phyloP scores from a whole-genome alignment of 2,329 filamentous ascomycete genomes.

The Dactylellina sp. region DNA sequence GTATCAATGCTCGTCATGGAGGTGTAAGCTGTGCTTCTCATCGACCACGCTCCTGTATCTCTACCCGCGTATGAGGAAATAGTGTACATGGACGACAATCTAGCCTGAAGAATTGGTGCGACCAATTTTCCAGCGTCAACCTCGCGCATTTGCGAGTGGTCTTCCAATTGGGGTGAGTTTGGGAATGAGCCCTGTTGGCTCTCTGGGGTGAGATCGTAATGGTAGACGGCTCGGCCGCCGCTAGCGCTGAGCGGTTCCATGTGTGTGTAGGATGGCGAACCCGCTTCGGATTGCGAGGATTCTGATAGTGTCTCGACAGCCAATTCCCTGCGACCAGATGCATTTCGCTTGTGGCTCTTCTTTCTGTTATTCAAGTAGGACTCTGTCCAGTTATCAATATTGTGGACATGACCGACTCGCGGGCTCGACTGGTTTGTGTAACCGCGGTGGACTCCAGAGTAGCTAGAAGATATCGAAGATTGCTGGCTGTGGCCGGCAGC shows the following conservation, averaged over 20 bases:
- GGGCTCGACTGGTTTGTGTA: conserved; percentile 42
- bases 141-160: conserved; percentile 50
- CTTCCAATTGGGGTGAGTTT: conserved; percentile 34
- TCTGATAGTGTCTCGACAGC: conserved; percentile 32
- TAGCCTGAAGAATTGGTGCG: conserved; percentile 49
- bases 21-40: conserved; percentile 41
- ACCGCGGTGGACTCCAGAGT: conserved; percentile 18
- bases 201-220: conserved; percentile 52
- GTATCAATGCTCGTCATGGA: conserved; percentile 54
- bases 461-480: conserved; percentile 32
- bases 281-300: conserved; percentile 47
- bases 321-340: conserved; percentile 29
- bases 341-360: conserved; percentile 32
- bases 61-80: conserved; percentile 44
- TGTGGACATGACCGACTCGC: conserved; percentile 35
- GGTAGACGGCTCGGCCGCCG: conserved; percentile 43
- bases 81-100: conserved; percentile 52
- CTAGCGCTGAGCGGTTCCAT: conserved; percentile 35
- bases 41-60: conserved; percentile 50
- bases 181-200: conserved; percentile 54
- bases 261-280: conserved; percentile 53
- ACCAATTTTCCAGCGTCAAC: conserved; percentile 25
- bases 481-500: conserved; percentile 32
- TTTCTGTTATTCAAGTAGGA: conserved; percentile 53
- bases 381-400: conserved; percentile 51